phyloP scores from a whole-genome alignment of 129 eudicot genomes.

The Tagetes erecta region DNA sequence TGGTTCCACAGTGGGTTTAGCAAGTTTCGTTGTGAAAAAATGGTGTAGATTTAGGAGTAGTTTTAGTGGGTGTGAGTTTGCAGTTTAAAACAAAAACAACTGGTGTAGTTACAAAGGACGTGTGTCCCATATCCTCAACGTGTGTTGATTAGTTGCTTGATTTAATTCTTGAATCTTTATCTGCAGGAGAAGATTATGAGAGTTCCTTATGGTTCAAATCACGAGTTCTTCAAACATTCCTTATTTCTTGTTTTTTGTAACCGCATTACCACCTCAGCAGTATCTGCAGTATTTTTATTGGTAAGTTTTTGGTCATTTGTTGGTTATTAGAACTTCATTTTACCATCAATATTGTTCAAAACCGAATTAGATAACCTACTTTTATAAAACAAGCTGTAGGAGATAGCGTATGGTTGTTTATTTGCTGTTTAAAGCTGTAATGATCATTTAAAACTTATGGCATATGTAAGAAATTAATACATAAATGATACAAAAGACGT shows the following conservation, averaged over 20 bases:
- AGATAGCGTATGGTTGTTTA: background rate
- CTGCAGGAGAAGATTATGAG: slow-evolving; percentile 98
- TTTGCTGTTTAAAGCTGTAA: background rate
- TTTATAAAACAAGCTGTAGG: background rate
- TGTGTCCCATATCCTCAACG: background rate
- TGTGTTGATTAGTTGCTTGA: background rate
- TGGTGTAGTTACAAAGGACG: background rate
- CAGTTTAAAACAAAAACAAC: background rate
- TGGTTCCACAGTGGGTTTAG: too few species aligned
- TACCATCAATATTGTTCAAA: background rate
- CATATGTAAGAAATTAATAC: background rate
- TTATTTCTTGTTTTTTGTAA: slow-evolving; percentile 97
- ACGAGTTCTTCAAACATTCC: slow-evolving; percentile 79
- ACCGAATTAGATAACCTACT: background rate
- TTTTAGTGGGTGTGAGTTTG: too few species aligned
- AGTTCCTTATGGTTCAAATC: slow-evolving; percentile 87
- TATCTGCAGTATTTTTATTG: slow-evolving; percentile 77
- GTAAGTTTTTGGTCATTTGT: slow-evolving; percentile 37
- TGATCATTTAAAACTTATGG: background rate
- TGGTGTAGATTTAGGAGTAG: too few species aligned
- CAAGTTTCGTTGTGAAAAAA: too few species aligned
- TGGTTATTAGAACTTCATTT: slow-evolving; percentile 10
- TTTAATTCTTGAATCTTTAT: slow-evolving; percentile 9
- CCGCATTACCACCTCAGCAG: slow-evolving; percentile 89
- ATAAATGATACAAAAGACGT: background rate